Evolutionary conservation across 2,329 filamentous ascomycete genomes (phyloP).

Genomic region (Furcasterigmium furcatum): DNA sequence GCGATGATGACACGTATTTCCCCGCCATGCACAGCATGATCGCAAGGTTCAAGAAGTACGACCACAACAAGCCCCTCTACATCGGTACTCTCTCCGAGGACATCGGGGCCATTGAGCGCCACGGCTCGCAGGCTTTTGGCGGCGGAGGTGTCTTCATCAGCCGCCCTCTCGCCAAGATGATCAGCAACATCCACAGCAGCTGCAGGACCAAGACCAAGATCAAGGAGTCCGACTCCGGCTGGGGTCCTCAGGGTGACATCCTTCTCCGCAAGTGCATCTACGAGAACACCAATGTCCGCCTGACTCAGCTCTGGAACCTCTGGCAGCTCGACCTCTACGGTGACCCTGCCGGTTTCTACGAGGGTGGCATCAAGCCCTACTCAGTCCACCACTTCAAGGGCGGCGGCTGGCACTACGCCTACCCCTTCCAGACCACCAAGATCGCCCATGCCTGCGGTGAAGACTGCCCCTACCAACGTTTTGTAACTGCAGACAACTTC

Average conservation of each 20-base stretch:
- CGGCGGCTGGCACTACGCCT: conserved; percentile 51
- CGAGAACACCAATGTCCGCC: conserved; percentile 55
- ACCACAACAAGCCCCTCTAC: conserved; percentile 51
- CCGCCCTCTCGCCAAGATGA: conserved; percentile 41
- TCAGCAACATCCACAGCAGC: conserved; percentile 39
- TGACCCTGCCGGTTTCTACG: conserved; percentile 62
- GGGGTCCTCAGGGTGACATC: conserved; percentile 59
- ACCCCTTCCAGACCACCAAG: conserved; percentile 53
- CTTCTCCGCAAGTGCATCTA: conserved; percentile 62
- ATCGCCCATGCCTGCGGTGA: conserved; percentile 58
- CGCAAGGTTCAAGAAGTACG: conserved; percentile 47
- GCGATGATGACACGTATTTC: conserved; percentile 66
- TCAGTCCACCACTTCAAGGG: conserved; percentile 64
- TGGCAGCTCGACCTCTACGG: conserved; percentile 60
- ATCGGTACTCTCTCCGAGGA: conserved; percentile 62
- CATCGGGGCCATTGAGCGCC: conserved; percentile 54
- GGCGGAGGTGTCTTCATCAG: conserved; percentile 63
- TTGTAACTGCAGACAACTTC: conserved; percentile 49
- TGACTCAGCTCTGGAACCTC: conserved; percentile 54
- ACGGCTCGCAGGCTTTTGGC: conserved; percentile 62
- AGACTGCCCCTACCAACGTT: conserved; percentile 57
- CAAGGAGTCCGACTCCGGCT: conserved; percentile 51
- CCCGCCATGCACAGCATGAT: conserved; percentile 53
- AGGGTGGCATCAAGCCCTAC: conserved; percentile 56
- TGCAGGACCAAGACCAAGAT: conserved; percentile 50